Conservation (phyloP, 2,329 filamentous ascomycete genomes). For the Fulvia fulva region DNA sequence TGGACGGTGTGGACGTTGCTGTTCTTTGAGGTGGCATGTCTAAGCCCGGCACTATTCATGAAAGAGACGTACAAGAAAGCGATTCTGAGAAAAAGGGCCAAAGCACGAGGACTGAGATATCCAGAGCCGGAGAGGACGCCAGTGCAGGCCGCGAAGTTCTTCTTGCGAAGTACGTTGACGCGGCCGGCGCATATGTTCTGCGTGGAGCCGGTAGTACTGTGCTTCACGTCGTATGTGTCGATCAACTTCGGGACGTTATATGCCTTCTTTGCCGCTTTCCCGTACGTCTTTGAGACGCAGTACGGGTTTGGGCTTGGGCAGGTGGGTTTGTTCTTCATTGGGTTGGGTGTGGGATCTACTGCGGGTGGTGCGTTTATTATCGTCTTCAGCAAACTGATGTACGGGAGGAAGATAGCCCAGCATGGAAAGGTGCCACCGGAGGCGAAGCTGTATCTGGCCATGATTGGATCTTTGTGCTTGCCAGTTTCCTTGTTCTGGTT, state of each 20-base stretch:
- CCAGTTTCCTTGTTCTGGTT: constrained; percentile 36
- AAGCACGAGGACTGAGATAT: constrained; percentile 6
- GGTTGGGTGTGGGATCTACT: constrained; percentile 23
- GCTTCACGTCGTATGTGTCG: constrained; percentile 37
- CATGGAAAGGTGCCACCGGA: constrained; percentile 25
- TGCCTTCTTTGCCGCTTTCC: constrained; percentile 38
- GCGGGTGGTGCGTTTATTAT: constrained; percentile 13
- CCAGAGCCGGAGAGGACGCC: background rate
- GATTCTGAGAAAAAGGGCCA: constrained; percentile 27
- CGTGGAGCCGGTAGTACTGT: constrained; percentile 40
- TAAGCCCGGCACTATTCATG: constrained; percentile 24
- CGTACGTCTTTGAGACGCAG: constrained; percentile 28
- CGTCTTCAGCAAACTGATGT: constrained; percentile 21
- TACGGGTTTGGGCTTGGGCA: constrained; percentile 28
- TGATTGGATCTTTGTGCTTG: constrained; percentile 29
- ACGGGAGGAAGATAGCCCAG: constrained; percentile 18
- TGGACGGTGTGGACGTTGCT: constrained; percentile 32
- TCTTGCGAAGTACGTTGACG: constrained; percentile 17
- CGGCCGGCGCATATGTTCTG: constrained; percentile 34
- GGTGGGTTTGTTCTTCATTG: constrained; percentile 32
- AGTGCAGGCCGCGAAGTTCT: constrained; percentile 3
- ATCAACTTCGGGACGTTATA: constrained; percentile 42
- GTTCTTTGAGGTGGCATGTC: constrained; percentile 25
- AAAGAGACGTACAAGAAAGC: constrained; percentile 32
- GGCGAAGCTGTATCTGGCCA: constrained; percentile 32